phyloP scores from a whole-genome alignment of 2,329 filamentous ascomycete genomes.

The Fusarium burgessii region DNA sequence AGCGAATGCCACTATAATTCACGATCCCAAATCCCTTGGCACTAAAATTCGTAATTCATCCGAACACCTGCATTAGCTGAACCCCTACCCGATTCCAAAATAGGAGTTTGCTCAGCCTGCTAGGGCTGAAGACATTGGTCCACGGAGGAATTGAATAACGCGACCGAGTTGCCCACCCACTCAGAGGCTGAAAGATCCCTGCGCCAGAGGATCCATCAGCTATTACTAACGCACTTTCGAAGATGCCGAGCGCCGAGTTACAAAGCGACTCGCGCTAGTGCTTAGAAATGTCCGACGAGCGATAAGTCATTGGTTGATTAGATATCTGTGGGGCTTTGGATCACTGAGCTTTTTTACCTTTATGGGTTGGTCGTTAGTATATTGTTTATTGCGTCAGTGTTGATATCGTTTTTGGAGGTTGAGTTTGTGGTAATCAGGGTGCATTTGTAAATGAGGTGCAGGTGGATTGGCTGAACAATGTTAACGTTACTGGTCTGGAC shows the following conservation, averaged over 20 bases:
- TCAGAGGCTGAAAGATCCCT: not conserved
- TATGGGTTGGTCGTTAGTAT: not conserved
- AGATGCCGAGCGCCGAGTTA: slow-evolving; percentile 2
- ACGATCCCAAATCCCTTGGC: not conserved
- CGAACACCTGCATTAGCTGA: not conserved
- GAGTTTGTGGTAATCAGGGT: not conserved
- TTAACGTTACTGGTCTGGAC: not conserved
- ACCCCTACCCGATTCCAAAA: not conserved
- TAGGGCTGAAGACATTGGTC: not conserved
- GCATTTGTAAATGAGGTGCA: not conserved
- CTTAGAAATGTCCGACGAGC: not conserved
- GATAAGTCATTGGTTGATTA: not conserved
- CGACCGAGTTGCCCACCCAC: not conserved
- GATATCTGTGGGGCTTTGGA: not conserved
- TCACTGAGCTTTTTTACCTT: not conserved
- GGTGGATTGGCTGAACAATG: not conserved
- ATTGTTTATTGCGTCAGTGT: not conserved
- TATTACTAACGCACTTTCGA: not conserved
- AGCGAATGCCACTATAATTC: not conserved
- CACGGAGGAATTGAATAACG: slow-evolving; percentile 4
- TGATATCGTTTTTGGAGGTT: not conserved
- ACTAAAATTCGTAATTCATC: slow-evolving; percentile 1
- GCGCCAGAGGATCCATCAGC: not conserved
- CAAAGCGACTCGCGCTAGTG: not conserved
- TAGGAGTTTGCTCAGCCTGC: not conserved